These are phyloP conservation scores for Wickerhamomyces xylosicus DNA, from an alignment of 805 yeast species.

Conservation along the genomic window DNA sequence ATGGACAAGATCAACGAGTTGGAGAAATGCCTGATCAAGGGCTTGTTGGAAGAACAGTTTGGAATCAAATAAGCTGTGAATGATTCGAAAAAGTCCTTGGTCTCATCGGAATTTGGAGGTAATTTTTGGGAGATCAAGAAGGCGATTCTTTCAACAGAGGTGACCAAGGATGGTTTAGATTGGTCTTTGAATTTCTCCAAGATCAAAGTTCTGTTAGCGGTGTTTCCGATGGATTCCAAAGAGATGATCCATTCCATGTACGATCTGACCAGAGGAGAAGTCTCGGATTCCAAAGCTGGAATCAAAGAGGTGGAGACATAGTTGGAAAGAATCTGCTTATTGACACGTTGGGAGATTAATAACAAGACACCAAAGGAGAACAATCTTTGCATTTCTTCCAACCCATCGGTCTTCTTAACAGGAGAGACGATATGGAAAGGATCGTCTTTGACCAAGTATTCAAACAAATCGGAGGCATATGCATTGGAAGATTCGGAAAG, in stretches of 20 bases:
- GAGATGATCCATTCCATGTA: constrained; percentile 77
- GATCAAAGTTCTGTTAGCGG: constrained; percentile 13
- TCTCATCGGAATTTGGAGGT: constrained; percentile 11
- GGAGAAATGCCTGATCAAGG: constrained; percentile 74
- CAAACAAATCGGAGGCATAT: constrained; percentile 17
- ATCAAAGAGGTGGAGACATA: constrained; percentile 21
- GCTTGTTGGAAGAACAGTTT: constrained; percentile 73
- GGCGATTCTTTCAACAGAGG: constrained; percentile 56
- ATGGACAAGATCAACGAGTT: constrained; percentile 62
- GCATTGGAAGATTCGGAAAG: constrained; percentile 23
- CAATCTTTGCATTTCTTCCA: constrained; percentile 58
- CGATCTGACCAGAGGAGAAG: constrained; percentile 67
- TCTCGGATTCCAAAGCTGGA: constrained; percentile 42
- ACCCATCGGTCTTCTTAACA: constrained; percentile 49
- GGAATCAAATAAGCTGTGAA: constrained; percentile 49
- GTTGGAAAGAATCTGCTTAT: constrained; percentile 14
- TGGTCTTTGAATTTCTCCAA: constrained; percentile 24
- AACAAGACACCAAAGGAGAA: constrained; percentile 44
- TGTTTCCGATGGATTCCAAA: constrained; percentile 24
- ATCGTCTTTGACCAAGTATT: constrained; percentile 18
- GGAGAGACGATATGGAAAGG: constrained; percentile 37
- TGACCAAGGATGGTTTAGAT: constrained; percentile 31
- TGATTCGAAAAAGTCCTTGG: constrained; percentile 23
- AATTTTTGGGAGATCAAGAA: constrained; percentile 41
- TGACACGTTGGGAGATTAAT: constrained; percentile 28